phyloP scores from a whole-genome alignment of 2,329 filamentous ascomycete genomes.

The Coniochaeta prunicola region DNA sequence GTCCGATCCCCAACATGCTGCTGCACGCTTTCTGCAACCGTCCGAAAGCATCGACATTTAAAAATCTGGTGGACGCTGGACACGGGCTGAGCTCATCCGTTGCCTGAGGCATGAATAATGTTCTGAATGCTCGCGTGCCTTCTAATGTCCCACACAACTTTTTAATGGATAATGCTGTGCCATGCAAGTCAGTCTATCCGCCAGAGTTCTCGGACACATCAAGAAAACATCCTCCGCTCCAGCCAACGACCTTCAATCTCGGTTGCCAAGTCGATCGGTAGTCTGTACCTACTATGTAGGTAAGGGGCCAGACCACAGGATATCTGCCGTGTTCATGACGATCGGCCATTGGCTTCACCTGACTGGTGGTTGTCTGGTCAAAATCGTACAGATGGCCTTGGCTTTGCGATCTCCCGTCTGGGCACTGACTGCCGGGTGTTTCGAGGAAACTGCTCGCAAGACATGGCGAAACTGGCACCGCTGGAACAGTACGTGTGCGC shows the following conservation, averaged over 20 bases:
- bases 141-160: background rate
- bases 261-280: background rate
- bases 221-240: too few relatives aligned
- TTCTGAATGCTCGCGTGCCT: background rate
- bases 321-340: background rate
- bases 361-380: background rate
- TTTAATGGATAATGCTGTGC: background rate
- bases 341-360: background rate
- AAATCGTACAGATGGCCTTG: slow-evolving; percentile 11
- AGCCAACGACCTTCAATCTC: background rate
- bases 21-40: background rate
- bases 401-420: slow-evolving; percentile 18
- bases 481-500: background rate
- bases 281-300: too few relatives aligned
- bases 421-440: slow-evolving; percentile 8
- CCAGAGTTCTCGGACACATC: background rate
- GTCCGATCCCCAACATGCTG: background rate
- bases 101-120: background rate
- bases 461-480: background rate
- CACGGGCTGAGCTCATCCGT: background rate
- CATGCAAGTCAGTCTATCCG: background rate
- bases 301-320: background rate
- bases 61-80: too few relatives aligned
- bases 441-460: background rate
- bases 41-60: background rate